Evolutionary conservation across 768 basidiomycete genomes (phyloP), one percentile per base, ranked within the genome.

Genomic region (Lactifluus volemus): DNA sequence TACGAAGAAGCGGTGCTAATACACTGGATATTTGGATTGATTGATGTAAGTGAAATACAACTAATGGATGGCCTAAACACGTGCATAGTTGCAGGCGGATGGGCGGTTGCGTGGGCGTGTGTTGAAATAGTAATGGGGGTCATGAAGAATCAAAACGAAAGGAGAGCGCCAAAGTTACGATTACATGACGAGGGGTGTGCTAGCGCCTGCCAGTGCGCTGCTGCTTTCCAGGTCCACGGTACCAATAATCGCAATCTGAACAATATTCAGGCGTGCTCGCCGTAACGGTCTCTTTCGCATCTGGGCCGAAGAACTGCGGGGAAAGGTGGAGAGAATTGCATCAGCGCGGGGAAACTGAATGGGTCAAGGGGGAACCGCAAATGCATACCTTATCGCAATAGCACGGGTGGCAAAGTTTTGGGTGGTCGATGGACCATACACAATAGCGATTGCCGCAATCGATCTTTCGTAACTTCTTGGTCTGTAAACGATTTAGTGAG

Each of bases 231-330:
- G 53, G 21, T 39, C 67, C 63, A 49, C 67, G 60, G 53, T 67
- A 75, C 68, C 67, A 71, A 47, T 71, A 68, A 53, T 65, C 64
- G 63, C 73, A 75, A 47, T 68, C 63, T 48, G 67, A 60, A 65
- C 73, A 75, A 55, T 72, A 74, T 0, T 81, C 81, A 58, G 73
- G 69, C 2, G 79, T 83, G 50, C 73, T 71, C 25, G 72, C 67
- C 0, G 80, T 81, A 60, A 88, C 77, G 3, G 75, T 82, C 70
- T 92, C 87, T 56, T 77, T 79, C 47, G 73, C 73, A 67, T 91
- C 89, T 1, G 89, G 89, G 21, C 86, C 87, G 66, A 79, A 77
- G 69, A 84, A 88, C 89, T 89, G 67, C n/a, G n/a, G 60, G 60
- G 34, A 4, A 12, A 12, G 32, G 12, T 49, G 47, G 30, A 39